Conservation (phyloP, 2,329 filamentous ascomycete genomes). For the Tolypocladium endophyticum region DNA sequence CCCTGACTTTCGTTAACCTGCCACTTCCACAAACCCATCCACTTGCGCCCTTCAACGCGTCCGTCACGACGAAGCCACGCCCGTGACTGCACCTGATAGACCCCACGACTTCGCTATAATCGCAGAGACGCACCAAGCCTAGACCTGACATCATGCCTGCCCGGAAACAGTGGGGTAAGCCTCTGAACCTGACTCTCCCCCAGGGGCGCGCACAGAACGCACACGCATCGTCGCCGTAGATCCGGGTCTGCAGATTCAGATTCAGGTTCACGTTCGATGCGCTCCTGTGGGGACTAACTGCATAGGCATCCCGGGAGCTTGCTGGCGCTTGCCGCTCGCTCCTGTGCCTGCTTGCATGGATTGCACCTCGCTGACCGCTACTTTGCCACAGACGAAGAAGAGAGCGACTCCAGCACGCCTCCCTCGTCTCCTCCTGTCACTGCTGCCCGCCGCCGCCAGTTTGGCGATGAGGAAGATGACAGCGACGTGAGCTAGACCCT, state of each 20-base stretch:
- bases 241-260: conserved; percentile 1
- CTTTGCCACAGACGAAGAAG: conserved; percentile 25
- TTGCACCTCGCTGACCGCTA: conserved; percentile 11
- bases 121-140: background rate
- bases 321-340: background rate
- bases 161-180: conserved; percentile 32
- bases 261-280: background rate
- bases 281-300: conserved; percentile 1
- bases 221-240: background rate
- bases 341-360: background rate
- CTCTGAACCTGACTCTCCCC: background rate
- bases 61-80: background rate
- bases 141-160: conserved; percentile 29
- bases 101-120: background rate
- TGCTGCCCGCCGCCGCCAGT: conserved; percentile 45
- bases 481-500: conserved; percentile 54
- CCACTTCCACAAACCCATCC: background rate
- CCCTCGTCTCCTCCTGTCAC: conserved; percentile 26
- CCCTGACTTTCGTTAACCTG: background rate
- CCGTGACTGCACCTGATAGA: background rate
- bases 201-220: background rate
- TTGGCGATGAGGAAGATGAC: conserved; percentile 86
- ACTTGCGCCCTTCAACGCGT: background rate
- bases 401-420: conserved; percentile 24
- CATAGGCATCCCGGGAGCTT: background rate